Base-by-base conservation (phyloP, 2,329 filamentous ascomycete genomes). In the Escovopsis sp. region DNA sequence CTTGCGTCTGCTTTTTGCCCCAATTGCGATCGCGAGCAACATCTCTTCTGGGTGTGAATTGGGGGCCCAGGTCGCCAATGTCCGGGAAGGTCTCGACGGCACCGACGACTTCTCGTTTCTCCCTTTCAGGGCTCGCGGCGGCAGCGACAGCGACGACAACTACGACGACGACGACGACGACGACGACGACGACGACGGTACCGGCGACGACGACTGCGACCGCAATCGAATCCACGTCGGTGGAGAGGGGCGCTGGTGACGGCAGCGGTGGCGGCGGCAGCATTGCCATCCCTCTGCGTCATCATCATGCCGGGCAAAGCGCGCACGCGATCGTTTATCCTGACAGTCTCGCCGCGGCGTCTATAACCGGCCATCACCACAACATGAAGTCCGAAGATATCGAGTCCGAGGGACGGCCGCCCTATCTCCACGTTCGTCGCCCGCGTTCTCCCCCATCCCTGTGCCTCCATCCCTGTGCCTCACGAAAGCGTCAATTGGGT, bases 381-480 rank as follows among this genome's bases (percentile, higher is more conserved):
- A 53, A 42, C 44, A 61, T 60, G 57, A 53, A 44, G 33, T 43
- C 51, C 42, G 50, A 55, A 30, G 52, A 60, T 48, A 49, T 61
- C 38, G 59, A 60, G 46, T 46, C 53, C 41, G 61, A 64, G 45
- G 58, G 51, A 38, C 58, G 61, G 34, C 60, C 61, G 44, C 61
- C 61, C 34, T 64, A 62, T 43, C 45, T 57, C 37, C 61, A 64
- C 46, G 60, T 63, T 48, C 39, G 60, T 54, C 36, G 18, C 21
- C n/a, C 19, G 28, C 14, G 31, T 12, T 13, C 10, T 19, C 1
- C 11, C 21, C 11, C 17, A 7, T 31, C 6, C 31, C n/a, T 5
- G 18, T 21, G n/a, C 19, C 30, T 11, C 19, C n/a, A n/a, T n/a
- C n/a, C n/a, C n/a, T n/a, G n/a, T n/a, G n/a, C n/a, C n/a, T n/a